Conservation (phyloP, 2,329 filamentous ascomycete genomes). For the Septoria petroselini region DNA sequence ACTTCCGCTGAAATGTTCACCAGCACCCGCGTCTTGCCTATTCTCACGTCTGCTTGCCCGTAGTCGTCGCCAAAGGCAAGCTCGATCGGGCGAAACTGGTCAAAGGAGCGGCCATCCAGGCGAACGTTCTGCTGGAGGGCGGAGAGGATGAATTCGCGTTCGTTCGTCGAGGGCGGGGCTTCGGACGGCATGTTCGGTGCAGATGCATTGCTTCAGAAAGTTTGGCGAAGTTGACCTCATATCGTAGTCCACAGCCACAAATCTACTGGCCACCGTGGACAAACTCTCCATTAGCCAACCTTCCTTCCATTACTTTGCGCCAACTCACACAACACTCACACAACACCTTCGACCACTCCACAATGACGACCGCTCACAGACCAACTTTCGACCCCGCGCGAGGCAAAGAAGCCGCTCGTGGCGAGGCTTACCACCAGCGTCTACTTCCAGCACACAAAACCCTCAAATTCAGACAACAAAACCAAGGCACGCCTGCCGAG, state of each 20-base stretch:
- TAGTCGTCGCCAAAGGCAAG: constrained; percentile 86
- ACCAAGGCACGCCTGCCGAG: constrained; percentile 82
- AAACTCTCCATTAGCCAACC: constrained; percentile 1
- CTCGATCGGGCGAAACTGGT: constrained; percentile 73
- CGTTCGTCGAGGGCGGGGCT: constrained; percentile 83
- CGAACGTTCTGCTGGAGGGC: constrained; percentile 78
- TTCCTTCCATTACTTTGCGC: not conserved
- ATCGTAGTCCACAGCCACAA: not conserved
- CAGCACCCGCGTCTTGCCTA: constrained; percentile 88
- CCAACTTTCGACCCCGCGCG: constrained; percentile 95
- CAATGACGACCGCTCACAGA: constrained; percentile 62
- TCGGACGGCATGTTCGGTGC: constrained; percentile 75
- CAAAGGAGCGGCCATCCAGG: constrained; percentile 76
- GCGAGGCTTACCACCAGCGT: constrained; percentile 92
- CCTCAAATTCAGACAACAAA: constrained; percentile 84
- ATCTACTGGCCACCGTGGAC: not conserved
- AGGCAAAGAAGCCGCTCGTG: constrained; percentile 91
- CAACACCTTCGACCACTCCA: constrained; percentile 24
- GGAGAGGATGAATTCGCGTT: constrained; percentile 79
- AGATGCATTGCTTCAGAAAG: not conserved
- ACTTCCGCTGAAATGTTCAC: constrained; percentile 87
- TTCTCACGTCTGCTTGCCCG: constrained; percentile 78
- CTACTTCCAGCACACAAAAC: constrained; percentile 90
- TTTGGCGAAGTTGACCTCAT: constrained; percentile 2
- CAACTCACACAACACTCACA: not conserved